phyloP scores from a whole-genome alignment of 352 stramenopile species.

The Stephanocyclus meneghinianus region DNA sequence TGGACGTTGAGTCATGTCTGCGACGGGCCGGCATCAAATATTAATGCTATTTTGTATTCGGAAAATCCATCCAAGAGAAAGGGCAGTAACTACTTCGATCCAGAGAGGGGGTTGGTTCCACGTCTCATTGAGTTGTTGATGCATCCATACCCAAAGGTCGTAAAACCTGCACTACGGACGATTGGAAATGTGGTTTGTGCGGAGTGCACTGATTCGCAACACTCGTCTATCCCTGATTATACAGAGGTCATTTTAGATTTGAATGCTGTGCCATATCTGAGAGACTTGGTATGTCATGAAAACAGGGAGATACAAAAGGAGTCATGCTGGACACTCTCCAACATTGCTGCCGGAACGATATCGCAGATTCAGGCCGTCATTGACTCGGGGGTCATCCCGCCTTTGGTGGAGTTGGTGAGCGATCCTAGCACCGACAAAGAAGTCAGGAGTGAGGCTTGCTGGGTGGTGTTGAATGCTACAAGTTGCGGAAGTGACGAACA shows the following conservation, averaged over 20 bases:
- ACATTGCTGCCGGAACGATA: constrained; percentile 96
- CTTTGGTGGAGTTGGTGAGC: constrained; percentile 91
- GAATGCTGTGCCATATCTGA: constrained; percentile 90
- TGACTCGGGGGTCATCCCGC: constrained; percentile 93
- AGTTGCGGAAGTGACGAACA: constrained; percentile 96
- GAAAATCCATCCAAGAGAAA: constrained; percentile 34
- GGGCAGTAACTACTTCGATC: constrained; percentile 77
- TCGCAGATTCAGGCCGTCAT: constrained; percentile 97
- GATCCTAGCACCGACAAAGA: constrained; percentile 90
- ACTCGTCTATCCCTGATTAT: constrained; percentile 75
- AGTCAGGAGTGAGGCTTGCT: constrained; percentile 96
- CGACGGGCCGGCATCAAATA: constrained; percentile 94
- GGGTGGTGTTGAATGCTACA: constrained; percentile 97
- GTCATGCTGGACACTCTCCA: constrained; percentile 93
- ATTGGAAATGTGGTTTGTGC: constrained; percentile 99
- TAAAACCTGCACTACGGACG: constrained; percentile 93
- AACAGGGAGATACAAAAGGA: constrained; percentile 99
- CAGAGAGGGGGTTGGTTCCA: constrained; percentile 83
- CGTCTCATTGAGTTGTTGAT: constrained; percentile 91
- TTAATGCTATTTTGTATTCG: constrained; percentile 88
- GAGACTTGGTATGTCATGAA: constrained; percentile 90
- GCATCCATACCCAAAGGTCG: constrained; percentile 90
- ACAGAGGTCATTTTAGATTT: constrained; percentile 95
- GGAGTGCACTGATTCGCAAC: constrained; percentile 84
- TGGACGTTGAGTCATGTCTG: constrained; percentile 97